Conservation (phyloP, 2,329 filamentous ascomycete genomes). For the Fusarium virguliforme region DNA sequence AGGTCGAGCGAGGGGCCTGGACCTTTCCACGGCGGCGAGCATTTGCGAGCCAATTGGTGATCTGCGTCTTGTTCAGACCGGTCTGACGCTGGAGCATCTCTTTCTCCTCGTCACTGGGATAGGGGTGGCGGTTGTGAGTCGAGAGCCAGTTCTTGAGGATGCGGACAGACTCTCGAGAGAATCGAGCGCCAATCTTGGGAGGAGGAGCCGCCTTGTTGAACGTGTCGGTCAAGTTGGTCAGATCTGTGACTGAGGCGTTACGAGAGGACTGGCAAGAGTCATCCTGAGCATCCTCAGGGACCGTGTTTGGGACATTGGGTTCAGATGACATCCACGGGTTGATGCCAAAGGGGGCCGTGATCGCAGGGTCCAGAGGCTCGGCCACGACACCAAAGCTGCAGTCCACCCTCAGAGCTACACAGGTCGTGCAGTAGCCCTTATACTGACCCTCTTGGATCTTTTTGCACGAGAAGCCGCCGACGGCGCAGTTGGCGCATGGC, state of each 20-base stretch:
- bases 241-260: slow-evolving; percentile 50
- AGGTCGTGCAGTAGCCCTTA: slow-evolving; percentile 74
- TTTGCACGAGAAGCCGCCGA: slow-evolving; percentile 73
- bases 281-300: slow-evolving; percentile 48
- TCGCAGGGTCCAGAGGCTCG: slow-evolving; percentile 55
- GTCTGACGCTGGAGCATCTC: slow-evolving; percentile 84
- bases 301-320: slow-evolving; percentile 59
- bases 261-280: slow-evolving; percentile 48
- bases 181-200: slow-evolving; percentile 80
- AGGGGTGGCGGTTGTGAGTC: slow-evolving; percentile 85
- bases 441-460: slow-evolving; percentile 72
- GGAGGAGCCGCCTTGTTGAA: slow-evolving; percentile 53
- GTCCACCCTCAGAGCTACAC: slow-evolving; percentile 71
- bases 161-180: slow-evolving; percentile 85
- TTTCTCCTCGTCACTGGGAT: slow-evolving; percentile 90
- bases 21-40: slow-evolving; percentile 87
- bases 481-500: slow-evolving; percentile 69
- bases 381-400: slow-evolving; percentile 69
- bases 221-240: slow-evolving; percentile 49
- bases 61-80: slow-evolving; percentile 85
- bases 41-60: slow-evolving; percentile 94
- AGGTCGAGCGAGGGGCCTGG: slow-evolving; percentile 76
- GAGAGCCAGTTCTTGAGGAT: slow-evolving; percentile 89
- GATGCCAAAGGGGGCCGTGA: slow-evolving; percentile 59
- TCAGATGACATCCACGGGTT: slow-evolving; percentile 65